These are phyloP conservation scores for Fusarium penzigii DNA, from an alignment of 2,329 filamentous ascomycete genomes.

Conservation along the genomic window DNA sequence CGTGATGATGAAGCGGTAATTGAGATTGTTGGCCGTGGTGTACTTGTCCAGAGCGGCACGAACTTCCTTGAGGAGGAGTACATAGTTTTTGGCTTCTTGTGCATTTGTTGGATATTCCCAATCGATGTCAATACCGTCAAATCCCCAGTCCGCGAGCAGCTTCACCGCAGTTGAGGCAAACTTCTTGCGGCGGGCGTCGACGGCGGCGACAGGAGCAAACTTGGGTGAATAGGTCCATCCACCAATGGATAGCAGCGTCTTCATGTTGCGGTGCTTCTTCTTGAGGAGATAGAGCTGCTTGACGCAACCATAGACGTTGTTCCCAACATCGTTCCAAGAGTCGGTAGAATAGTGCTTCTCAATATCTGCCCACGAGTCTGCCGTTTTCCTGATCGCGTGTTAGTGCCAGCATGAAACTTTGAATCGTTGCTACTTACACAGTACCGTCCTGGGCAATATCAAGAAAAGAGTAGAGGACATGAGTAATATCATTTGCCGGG, in stretches of 20 bases:
- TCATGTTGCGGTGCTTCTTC: constrained; percentile 73
- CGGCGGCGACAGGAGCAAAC: constrained; percentile 57
- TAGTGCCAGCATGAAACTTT: background rate
- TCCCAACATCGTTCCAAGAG: constrained; percentile 55
- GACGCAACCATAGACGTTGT: constrained; percentile 74
- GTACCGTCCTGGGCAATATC: constrained; percentile 47
- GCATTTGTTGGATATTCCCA: constrained; percentile 53
- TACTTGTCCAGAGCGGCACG: constrained; percentile 46
- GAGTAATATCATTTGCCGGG: constrained; percentile 68
- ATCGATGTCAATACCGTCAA: constrained; percentile 59
- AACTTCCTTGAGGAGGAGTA: constrained; percentile 22
- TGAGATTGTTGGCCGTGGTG: constrained; percentile 39
- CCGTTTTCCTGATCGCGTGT: constrained; percentile 25
- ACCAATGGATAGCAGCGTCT: constrained; percentile 78
- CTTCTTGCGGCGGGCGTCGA: constrained; percentile 56
- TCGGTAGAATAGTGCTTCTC: constrained; percentile 71
- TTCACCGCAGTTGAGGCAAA: constrained; percentile 72
- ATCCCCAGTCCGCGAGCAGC: constrained; percentile 67
- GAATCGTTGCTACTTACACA: constrained; percentile 38
- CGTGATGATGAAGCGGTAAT: constrained; percentile 52
- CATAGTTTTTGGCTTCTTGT: constrained; percentile 37
- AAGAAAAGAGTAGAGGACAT: constrained; percentile 65
- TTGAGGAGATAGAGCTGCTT: constrained; percentile 79
- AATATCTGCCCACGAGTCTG: constrained; percentile 46
- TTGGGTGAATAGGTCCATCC: constrained; percentile 71